Conservation (phyloP, 768 basidiomycete species). For the Leccinum boreale region DNA sequence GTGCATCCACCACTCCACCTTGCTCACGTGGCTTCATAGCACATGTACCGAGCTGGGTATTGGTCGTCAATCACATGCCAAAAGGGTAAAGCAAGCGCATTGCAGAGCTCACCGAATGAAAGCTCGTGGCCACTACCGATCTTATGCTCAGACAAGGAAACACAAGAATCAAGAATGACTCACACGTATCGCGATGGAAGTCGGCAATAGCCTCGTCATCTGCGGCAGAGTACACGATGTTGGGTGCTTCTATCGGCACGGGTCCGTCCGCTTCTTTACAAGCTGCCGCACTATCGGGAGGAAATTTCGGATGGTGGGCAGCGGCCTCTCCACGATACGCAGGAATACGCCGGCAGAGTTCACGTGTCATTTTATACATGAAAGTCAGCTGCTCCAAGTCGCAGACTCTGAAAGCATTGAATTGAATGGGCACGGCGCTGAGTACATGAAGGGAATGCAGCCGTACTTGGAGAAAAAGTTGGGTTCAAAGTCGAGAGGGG, state of each 20-base stretch:
- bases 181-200: not conserved
- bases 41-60: slow-evolving; percentile 16
- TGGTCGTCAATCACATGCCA: too few relatives aligned
- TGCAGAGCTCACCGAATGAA: not conserved
- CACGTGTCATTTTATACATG: slow-evolving; percentile 54
- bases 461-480: slow-evolving; percentile 43
- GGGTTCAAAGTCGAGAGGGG: slow-evolving; percentile 44
- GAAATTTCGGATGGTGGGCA: slow-evolving; percentile 27
- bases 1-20: slow-evolving; percentile 11
- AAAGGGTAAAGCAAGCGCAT: too few relatives aligned
- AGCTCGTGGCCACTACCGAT: not conserved
- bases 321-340: slow-evolving; percentile 21
- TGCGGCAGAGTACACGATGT: not conserved
- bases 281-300: slow-evolving; percentile 24
- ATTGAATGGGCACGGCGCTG: not conserved
- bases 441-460: not conserved
- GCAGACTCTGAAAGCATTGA: slow-evolving; percentile 6
- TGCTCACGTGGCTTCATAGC: slow-evolving; percentile 50
- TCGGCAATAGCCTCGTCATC: not conserved
- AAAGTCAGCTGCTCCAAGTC: slow-evolving; percentile 47
- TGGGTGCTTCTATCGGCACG: not conserved
- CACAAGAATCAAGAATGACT: not conserved
- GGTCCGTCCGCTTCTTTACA: slow-evolving; percentile 20
- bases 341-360: slow-evolving; percentile 53
- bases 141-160: not conserved